Evolutionary conservation across 1,284 basidiomycete species (phyloP), one percentile per base, ranked within the genome.

Genomic region (Hypsizygus ulmarius): DNA sequence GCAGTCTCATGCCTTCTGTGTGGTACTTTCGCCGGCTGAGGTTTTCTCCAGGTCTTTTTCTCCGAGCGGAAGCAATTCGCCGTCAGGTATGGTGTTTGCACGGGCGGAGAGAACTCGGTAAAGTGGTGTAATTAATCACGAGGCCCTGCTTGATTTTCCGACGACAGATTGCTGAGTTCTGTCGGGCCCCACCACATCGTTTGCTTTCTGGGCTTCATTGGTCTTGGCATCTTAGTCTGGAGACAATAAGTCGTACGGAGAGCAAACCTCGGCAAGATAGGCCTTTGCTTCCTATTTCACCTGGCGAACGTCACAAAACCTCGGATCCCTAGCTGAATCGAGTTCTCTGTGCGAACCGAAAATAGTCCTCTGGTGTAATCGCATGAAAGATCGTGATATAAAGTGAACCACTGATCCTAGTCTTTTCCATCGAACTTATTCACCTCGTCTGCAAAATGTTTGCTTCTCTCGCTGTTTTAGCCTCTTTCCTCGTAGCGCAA

Each of bases 401-500:
- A 29, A 42, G 14, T 14, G 25, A 15, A 29, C 21, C 4, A 25
- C 3, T 25, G 4, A 25, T 4, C 21, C 21, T 25, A 25, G 21
- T 4, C 21, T 25, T 25, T 25, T 7, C 21, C 21, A n/a, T 25
- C 18, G 25, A 3, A 27, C 8, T 38, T n/a, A 15, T 30, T 39
- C 32, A n/a, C 27, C 37, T 40, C n/a, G 2, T 16, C 8, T 30
- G 41, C 25, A 37, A 19, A 30, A 40, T 45, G 40, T 16, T 45
- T 14, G 19, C 38, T 27, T 55, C 59, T 21, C 50, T 64, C 42
- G 55, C 58, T 44, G 47, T 60, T 39, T 41, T 64, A 28, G 53
- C 52, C 14, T 62, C 59, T 42, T 54, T 62, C 45, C 46, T 67
- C 49, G 56, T 65, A 16, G 57, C 61, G 27, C 55, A 63, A 53